Evolutionary conservation across 2,329 filamentous ascomycete genomes (phyloP), one percentile per base, ranked within the genome.

Genomic region (Penicillium olsonii): DNA sequence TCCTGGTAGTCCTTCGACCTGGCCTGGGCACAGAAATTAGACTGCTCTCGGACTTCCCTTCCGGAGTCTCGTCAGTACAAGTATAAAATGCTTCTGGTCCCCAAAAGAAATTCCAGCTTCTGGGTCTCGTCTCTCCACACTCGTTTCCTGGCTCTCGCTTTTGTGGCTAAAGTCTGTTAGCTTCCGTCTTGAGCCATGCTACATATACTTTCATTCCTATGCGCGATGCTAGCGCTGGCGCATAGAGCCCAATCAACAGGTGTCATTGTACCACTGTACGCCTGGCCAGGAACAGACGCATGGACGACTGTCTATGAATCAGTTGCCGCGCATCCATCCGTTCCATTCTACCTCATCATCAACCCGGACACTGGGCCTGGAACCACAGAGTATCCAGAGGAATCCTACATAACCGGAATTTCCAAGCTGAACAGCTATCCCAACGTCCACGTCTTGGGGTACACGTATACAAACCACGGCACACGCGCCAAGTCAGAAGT

Each of bases 371-470:
- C 54, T 39, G 67, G 67, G 14, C 74, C 73, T 0, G 73, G 72
- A 1, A 37, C 43, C 6, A 54, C 55, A 51, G 49, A 56, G 15
- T 54, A 56, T 14, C 73, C 72, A 1, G 67, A 70, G 43, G 51
- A 54, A 0, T 65, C 66, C 50, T 74, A 72, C 50, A 66, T 66
- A 26, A 46, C 57, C 8, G 68, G 61, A 1, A 61, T 75, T 19
- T 54, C 63, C 6, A 65, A 63, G 43, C 61, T 76, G 4, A 74
- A 73, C 49, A 61, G 55, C 7, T 69, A 69, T 42, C 15, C 61
- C 37, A 75, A 76, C 48, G 67, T 73, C 14, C 57, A 62, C 0
- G 63, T 68, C 2, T 53, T 76, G n/a, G 74, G 74, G 11, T 77
- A 77, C 47, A 68, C 76, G 11, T 65, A 65, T 5, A 74, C 71